phyloP scores from a whole-genome alignment of 768 basidiomycete genomes.

The Boletus huronensis region DNA sequence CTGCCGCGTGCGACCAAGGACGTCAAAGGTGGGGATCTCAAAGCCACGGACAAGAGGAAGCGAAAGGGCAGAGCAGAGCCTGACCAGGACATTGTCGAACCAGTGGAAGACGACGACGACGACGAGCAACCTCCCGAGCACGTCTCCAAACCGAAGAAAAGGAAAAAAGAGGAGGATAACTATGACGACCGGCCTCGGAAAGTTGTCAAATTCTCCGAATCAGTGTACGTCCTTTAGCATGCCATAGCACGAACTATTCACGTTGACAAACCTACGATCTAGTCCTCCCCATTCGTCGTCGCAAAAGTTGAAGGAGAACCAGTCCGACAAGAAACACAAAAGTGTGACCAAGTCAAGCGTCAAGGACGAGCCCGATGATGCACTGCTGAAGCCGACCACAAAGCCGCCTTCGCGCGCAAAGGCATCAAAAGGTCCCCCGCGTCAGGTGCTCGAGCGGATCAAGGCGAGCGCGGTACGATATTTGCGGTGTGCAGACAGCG shows the following conservation, averaged over 20 bases:
- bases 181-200: conserved; percentile 25
- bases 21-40: background rate
- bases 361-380: background rate
- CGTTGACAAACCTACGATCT: background rate
- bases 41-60: background rate
- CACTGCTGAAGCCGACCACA: background rate
- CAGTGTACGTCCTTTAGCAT: conserved; percentile 12
- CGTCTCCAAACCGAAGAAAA: conserved; percentile 14
- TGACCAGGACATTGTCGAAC: background rate
- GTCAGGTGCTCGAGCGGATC: conserved; percentile 37
- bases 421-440: conserved; percentile 36
- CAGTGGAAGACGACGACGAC: background rate
- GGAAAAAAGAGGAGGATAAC: conserved; percentile 19
- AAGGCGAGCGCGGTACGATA: conserved; percentile 28
- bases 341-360: background rate
- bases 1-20: background rate
- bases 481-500: conserved; percentile 27
- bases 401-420: conserved; percentile 10
- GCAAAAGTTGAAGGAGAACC: conserved; percentile 37
- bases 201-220: conserved; percentile 12
- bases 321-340: conserved; percentile 1
- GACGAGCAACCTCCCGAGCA: background rate
- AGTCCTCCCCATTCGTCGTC: conserved; percentile 19
- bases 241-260: too few relatives aligned
- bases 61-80: background rate